Evolutionary conservation across 2,329 filamentous ascomycete genomes (phyloP).

Genomic region (Berkeleyomyces rouxiae): DNA sequence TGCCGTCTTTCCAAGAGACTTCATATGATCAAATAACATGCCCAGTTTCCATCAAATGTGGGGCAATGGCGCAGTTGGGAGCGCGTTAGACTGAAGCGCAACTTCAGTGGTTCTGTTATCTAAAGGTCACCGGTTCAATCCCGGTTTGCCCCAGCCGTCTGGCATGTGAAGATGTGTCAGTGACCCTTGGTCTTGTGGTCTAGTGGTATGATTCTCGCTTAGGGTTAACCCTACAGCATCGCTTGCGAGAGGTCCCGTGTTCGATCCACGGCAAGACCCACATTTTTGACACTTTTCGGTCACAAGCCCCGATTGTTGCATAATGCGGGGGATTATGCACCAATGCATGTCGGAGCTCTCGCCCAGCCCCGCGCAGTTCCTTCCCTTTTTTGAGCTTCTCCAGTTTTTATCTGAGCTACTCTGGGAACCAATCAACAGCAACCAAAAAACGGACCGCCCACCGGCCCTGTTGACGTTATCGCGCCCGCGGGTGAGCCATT

Average conservation of each 20-base stretch:
- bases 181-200: slow-evolving; percentile 32
- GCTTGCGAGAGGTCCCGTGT: slow-evolving; percentile 17
- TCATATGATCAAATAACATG: neutral
- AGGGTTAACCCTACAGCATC: slow-evolving; percentile 31
- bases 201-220: slow-evolving; percentile 59
- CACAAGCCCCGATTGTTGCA: neutral
- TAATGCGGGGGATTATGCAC: slow-evolving; percentile 5
- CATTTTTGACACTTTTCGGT: neutral
- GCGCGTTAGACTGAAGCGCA: slow-evolving; percentile 13
- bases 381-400: neutral
- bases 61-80: slow-evolving; percentile 14
- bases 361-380: neutral
- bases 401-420: neutral
- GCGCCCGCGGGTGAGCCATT: neutral
- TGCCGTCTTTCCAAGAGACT: neutral
- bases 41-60: neutral
- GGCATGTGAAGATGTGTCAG: neutral
- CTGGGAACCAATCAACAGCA: neutral
- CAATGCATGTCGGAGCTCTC: neutral
- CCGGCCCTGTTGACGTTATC: neutral
- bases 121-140: slow-evolving; percentile 14
- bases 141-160: slow-evolving; percentile 12
- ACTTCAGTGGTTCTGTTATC: slow-evolving; percentile 13
- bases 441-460: neutral
- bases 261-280: slow-evolving; percentile 16